A percentile compares a stretch with the other conserved stretches of the same genome.
Evolutionary conservation across 371 early-diverging fungal genomes (phyloP).

Genomic region (Caulochytrium protostelioides): DNA sequence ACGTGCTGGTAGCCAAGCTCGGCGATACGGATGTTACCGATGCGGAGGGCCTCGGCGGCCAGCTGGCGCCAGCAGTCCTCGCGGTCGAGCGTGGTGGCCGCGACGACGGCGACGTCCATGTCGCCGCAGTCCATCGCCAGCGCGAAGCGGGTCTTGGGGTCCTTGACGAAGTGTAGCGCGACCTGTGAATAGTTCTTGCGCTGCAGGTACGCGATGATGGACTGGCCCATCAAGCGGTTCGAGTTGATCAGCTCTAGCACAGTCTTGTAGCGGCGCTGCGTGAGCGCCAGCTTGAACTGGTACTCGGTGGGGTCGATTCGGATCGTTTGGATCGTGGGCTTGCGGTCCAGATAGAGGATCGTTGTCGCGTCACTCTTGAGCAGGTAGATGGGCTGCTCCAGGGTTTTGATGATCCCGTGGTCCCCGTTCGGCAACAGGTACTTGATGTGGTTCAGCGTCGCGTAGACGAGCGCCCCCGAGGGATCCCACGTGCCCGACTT

Average conservation of each 20-base stretch:
- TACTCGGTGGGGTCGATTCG: conserved; percentile 93
- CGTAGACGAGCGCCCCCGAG: conserved; percentile 76
- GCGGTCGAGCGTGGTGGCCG: conserved; percentile 63
- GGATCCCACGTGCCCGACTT: conserved; percentile 92
- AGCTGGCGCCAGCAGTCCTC: conserved; percentile 72
- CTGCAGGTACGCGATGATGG: conserved; percentile 93
- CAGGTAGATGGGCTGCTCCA: conserved; percentile 83
- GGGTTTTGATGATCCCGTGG: conserved; percentile 80
- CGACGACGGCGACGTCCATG: conserved; percentile 72
- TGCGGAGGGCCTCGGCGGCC: conserved; percentile 61
- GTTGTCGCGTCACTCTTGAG: conserved; percentile 62
- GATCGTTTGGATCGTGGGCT: conserved; percentile 58
- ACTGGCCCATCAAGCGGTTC: conserved; percentile 89
- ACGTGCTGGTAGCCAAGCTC: conserved; percentile 73
- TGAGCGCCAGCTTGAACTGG: conserved; percentile 85
- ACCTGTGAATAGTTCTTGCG: conserved; percentile 80
- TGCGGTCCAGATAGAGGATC: conserved; percentile 65
- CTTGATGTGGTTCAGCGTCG: conserved; percentile 95
- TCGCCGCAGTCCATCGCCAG: conserved; percentile 90
- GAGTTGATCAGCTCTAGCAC: conserved; percentile 83
- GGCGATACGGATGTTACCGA: conserved; percentile 37
- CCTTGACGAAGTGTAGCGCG: conserved; percentile 94
- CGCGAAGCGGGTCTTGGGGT: conserved; percentile 82
- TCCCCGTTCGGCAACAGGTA: conserved; percentile 92
- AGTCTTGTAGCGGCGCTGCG: conserved; percentile 68